Evolutionary conservation across 305 asterid genomes (phyloP).

Genomic region (Stenogyne calaminthoides): DNA sequence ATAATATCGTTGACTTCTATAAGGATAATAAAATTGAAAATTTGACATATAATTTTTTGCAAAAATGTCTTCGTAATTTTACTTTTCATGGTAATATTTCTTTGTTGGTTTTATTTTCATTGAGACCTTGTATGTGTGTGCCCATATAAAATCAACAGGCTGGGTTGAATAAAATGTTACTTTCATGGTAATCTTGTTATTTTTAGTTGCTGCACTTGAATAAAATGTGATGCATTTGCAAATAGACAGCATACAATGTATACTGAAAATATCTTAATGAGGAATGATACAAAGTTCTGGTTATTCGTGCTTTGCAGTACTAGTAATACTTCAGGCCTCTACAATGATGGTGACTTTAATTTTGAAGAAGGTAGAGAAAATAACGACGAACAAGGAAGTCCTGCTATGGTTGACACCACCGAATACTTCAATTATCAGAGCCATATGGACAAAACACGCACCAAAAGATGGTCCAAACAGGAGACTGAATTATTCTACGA

Average conservation of each 20-base stretch:
- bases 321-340: conserved; percentile 39
- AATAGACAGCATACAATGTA: neutral
- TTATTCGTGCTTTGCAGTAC: conserved; percentile 48
- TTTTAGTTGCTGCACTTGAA: neutral
- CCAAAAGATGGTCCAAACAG: conserved; percentile 76
- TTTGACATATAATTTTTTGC: neutral
- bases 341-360: conserved; percentile 46
- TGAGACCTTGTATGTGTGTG: neutral
- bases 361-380: conserved; percentile 41
- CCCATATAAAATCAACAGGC: neutral
- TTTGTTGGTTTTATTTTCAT: neutral
- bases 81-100: neutral
- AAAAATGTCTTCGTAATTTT: neutral
- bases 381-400: conserved; percentile 40
- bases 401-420: conserved; percentile 36
- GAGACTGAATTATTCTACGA: conserved; percentile 87
- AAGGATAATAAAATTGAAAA: neutral
- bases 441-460: conserved; percentile 70
- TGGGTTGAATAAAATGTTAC: neutral
- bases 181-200: neutral
- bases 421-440: conserved; percentile 75
- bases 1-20: neutral
- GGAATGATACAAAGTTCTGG: conserved; percentile 22
- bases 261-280: neutral
- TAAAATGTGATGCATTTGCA: conserved; percentile 4